phyloP scores from a whole-genome alignment of 257 asterid genomes.

The Scutellaria galericulata region DNA sequence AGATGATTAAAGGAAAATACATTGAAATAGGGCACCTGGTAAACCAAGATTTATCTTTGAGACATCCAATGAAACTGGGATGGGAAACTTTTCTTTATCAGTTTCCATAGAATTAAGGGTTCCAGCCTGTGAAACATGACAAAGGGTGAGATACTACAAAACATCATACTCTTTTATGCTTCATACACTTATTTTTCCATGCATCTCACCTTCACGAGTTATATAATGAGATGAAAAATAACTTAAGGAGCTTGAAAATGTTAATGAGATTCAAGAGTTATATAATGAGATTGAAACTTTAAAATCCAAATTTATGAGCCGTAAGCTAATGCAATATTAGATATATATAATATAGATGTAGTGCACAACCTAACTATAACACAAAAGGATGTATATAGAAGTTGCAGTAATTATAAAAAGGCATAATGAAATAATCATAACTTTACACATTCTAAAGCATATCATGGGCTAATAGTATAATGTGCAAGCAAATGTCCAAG shows the following conservation, averaged over 20 bases:
- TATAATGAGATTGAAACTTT: neutral
- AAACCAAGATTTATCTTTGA: constrained; percentile 30
- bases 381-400: neutral
- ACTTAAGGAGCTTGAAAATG: neutral
- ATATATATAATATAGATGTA: neutral
- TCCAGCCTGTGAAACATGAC: constrained; percentile 46
- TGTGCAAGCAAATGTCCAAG: neutral
- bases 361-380: neutral
- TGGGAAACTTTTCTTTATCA: constrained; percentile 37
- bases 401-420: constrained; percentile 3
- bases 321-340: neutral
- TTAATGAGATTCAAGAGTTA: neutral
- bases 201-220: no score
- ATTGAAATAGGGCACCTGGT: constrained; percentile 35
- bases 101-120: constrained; percentile 41
- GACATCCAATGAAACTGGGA: constrained; percentile 35
- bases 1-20: neutral
- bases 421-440: neutral
- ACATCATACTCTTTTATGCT: neutral
- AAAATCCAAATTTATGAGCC: neutral
- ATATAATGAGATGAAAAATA: neutral
- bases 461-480: neutral
- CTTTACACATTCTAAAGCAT: neutral
- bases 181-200: no score
- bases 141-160: neutral